phyloP scores from a whole-genome alignment of 2,329 filamentous ascomycete genomes.

The Mycosphaerella arachidis region DNA sequence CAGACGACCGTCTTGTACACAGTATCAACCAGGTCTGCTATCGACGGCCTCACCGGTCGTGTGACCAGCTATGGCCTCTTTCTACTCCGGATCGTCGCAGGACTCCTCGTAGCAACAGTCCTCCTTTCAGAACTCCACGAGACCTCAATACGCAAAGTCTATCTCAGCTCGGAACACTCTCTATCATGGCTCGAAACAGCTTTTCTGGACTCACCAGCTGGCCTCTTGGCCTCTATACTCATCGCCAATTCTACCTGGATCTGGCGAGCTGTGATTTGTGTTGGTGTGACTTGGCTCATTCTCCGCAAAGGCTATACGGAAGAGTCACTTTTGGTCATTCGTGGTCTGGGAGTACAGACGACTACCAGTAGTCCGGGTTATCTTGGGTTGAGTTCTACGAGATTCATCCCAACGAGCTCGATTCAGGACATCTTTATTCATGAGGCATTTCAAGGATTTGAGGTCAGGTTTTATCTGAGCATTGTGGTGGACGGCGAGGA shows the following conservation, averaged over 20 bases:
- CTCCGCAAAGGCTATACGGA: slow-evolving; percentile 45
- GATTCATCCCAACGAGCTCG: slow-evolving; percentile 83
- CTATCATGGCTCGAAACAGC: background rate
- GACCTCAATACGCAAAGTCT: slow-evolving; percentile 3
- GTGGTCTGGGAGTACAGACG: slow-evolving; percentile 87
- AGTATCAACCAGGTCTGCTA: slow-evolving; percentile 69
- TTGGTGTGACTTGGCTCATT: slow-evolving; percentile 18
- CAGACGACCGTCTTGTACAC: slow-evolving; percentile 90
- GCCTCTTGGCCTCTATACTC: slow-evolving; percentile 15
- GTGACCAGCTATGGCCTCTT: slow-evolving; percentile 36
- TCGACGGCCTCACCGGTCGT: slow-evolving; percentile 44
- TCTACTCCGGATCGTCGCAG: slow-evolving; percentile 43
- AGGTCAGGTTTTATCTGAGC: slow-evolving; percentile 81
- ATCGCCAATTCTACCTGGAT: slow-evolving; percentile 41
- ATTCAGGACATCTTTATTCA: slow-evolving; percentile 93
- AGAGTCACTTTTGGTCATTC: slow-evolving; percentile 83
- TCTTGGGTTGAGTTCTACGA: slow-evolving; percentile 57
- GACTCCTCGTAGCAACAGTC: slow-evolving; percentile 35
- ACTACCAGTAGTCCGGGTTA: slow-evolving; percentile 66
- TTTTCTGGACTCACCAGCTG: slow-evolving; percentile 4
- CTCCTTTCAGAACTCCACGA: slow-evolving; percentile 26
- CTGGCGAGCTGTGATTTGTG: slow-evolving; percentile 38
- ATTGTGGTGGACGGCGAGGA: slow-evolving; percentile 87
- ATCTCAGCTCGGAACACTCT: background rate
- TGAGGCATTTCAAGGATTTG: slow-evolving; percentile 89